Base-by-base conservation (phyloP, 2,329 filamentous ascomycete genomes). In the Paecilomyces dactylethromorphus region DNA sequence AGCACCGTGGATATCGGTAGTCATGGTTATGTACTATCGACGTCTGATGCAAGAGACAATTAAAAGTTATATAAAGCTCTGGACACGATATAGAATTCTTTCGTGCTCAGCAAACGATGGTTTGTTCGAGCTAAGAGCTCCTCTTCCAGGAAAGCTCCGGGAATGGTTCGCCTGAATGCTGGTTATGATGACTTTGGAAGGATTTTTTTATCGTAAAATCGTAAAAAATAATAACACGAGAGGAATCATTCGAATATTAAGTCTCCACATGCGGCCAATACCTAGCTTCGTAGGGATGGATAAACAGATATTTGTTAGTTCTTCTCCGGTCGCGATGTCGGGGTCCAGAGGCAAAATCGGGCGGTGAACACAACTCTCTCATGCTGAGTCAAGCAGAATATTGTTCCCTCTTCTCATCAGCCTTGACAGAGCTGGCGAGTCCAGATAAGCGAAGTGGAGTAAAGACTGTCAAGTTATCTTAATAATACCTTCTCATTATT, bases 1-100 rank as follows among this genome's bases (percentile, higher is more conserved):
- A 31, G 67, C 64, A 22, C 66, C 61, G 26, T 69, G 65, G 22
- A 73, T 64, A 58, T 75, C 73, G 53, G 69, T 64, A 52, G 73
- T 63, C 74, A 76, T 77, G 31, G 45, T n/a, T 45, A 45, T 45
- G 3, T 18, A n/a, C 21, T 10, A 8, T 18, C 18, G 39, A 2
- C 1, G 18, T 10, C 18, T 45, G n/a, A 6, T n/a, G 4, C n/a
- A 45, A n/a, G n/a, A 18, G n/a, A 21, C 12, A 39, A 39, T 39
- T 13, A 18, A 18, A 10, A 4, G 10, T 45, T 21, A 45, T 18
- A n/a, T 45, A 45, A 18, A 45, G 18, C n/a, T 45, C 15, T 45
- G 2, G 10, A 10, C 39, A 21, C 15, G 35, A 5, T 29, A 29
- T n/a, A 45, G n/a, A 18, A 18, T 10, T 3, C n/a, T 18, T 2